phyloP scores from a whole-genome alignment of 169 alveolate species.

The Cryptosporidium parvum region DNA sequence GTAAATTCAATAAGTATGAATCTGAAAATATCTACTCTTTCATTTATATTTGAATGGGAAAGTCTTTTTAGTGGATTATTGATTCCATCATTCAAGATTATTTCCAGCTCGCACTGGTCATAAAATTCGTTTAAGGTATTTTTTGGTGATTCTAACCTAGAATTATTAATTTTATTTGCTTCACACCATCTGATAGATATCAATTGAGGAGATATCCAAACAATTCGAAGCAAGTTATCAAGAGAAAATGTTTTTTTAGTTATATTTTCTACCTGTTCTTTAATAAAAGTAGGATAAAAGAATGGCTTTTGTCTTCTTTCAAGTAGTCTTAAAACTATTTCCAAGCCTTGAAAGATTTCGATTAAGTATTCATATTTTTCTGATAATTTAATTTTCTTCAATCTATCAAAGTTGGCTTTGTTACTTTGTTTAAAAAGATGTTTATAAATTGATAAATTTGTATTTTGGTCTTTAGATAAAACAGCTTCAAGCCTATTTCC shows the following conservation, averaged over 20 bases:
- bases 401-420: background rate
- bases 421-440: conserved; percentile 10
- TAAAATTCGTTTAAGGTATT: background rate
- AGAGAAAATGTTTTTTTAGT: conserved; percentile 42
- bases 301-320: conserved; percentile 74
- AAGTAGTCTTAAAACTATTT: conserved; percentile 54
- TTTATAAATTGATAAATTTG: conserved; percentile 5
- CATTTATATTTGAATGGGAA: conserved; percentile 53
- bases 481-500: background rate
- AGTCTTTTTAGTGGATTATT: conserved; percentile 39
- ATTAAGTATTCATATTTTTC: conserved; percentile 51
- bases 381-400: conserved; percentile 18
- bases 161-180: background rate
- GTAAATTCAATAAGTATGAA: conserved; percentile 20
- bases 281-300: conserved; percentile 51
- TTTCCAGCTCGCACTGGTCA: conserved; percentile 7
- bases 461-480: conserved; percentile 9
- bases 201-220: conserved; percentile 68
- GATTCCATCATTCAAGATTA: conserved; percentile 31
- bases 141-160: background rate
- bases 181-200: conserved; percentile 64
- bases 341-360: conserved; percentile 56
- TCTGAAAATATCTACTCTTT: conserved; percentile 48
- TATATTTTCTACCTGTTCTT: conserved; percentile 55
- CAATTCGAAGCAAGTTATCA: conserved; percentile 37